Conservation (phyloP, 495 filamentous ascomycete species). For the Neurospora pannonica region DNA sequence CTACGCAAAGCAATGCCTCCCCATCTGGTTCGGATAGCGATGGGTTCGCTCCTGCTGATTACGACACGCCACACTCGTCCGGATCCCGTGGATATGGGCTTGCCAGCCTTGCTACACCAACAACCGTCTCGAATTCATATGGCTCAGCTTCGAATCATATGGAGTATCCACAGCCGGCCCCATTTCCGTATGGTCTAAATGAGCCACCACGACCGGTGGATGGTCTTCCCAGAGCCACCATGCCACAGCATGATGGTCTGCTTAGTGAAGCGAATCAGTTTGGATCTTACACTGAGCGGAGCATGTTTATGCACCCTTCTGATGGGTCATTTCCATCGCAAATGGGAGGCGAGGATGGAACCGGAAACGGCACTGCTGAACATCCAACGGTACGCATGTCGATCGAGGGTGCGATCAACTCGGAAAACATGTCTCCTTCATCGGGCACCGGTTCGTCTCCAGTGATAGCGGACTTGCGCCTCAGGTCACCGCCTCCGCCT, state of each 20-base stretch:
- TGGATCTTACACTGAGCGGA: conserved; percentile 11
- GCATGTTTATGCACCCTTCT: conserved; percentile 14
- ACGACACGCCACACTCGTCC: conserved; percentile 4
- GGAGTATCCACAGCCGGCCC: conserved; percentile 8
- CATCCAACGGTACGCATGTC: conserved; percentile 6
- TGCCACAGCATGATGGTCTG: conserved; percentile 5
- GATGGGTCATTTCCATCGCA: conserved; percentile 15
- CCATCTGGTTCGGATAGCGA: conserved; percentile 13
- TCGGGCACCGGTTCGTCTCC: conserved; percentile 21
- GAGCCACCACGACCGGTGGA: background rate
- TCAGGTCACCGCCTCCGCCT: conserved; percentile 38
- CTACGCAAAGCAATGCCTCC: background rate
- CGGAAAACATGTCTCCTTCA: conserved; percentile 17
- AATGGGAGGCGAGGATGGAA: conserved; percentile 8
- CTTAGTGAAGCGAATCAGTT: conserved; percentile 5
- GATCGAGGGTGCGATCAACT: conserved; percentile 10
- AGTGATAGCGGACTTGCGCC: conserved; percentile 14
- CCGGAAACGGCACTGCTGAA: background rate
- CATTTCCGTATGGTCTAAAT: conserved; percentile 8
- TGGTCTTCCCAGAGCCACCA: conserved; percentile 1
- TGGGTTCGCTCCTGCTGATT: conserved; percentile 9
- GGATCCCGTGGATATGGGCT: background rate
- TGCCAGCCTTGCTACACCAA: background rate
- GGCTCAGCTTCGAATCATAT: conserved; percentile 1
- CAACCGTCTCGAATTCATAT: conserved; percentile 5